These are phyloP conservation scores for Kickxella alabastrina DNA, from an alignment of 192 early-diverging fungal species.

Conservation along the genomic window DNA sequence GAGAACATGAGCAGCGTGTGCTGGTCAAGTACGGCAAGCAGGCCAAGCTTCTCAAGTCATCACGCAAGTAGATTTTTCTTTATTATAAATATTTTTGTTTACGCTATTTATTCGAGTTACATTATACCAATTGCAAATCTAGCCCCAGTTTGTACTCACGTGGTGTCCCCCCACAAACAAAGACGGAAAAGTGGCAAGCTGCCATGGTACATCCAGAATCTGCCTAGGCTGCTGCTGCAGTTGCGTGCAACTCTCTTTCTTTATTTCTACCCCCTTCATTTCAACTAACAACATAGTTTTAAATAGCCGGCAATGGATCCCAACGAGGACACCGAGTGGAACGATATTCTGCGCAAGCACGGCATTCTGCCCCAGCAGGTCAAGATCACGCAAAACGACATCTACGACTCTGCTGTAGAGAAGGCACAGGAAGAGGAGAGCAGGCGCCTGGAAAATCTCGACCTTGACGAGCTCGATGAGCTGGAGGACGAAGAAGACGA, in stretches of 20 bases:
- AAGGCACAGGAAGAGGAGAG: conserved; percentile 55
- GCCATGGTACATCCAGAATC: no score
- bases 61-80: conserved; percentile 28
- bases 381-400: conserved; percentile 54
- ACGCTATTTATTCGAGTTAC: no score
- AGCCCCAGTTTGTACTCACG: no score
- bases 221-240: no score
- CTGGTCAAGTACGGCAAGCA: conserved; percentile 71
- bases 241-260: no score
- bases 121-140: no score
- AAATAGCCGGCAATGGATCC: conserved; percentile 56
- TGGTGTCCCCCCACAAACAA: no score
- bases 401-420: conserved; percentile 49
- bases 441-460: conserved; percentile 69
- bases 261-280: no score
- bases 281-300: no score
- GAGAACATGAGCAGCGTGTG: conserved; percentile 76
- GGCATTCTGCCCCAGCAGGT: conserved; percentile 84
- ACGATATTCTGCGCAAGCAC: conserved; percentile 88
- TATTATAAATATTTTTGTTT: no score
- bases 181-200: no score
- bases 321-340: conserved; percentile 78
- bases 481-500: conserved; percentile 93
- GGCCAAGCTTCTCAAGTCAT: conserved; percentile 34
- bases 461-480: conserved; percentile 84